Evolutionary conservation across 192 early-diverging fungal species (phyloP), one percentile per base, ranked within the genome.

Genomic region (Dissophora ornata): DNA sequence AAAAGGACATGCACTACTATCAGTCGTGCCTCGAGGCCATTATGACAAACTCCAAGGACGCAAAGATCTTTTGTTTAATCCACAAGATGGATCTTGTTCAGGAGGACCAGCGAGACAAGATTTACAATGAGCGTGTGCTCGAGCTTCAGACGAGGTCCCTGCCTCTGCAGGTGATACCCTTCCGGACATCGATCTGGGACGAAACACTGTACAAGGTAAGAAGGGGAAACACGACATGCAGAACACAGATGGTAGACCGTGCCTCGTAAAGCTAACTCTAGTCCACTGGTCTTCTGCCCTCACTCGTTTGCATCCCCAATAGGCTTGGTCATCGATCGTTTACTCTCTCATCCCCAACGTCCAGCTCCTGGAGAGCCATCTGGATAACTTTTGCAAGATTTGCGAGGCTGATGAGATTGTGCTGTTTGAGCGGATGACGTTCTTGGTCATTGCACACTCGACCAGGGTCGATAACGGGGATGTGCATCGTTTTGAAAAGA

Each of bases 11-110:
- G 84, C 80, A 87, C 45, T 93, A 97, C 74, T 98, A 95, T 65
- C 92, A 97, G 79, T 89, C 88, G 21, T 95, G 92, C 52, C 78
- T 99, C 38, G 88, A 95, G 21, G 92, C 92, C 30, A 91, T 99
- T 60, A 55, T 86, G 64, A 77, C 83, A 25, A 91, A 91, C 58
- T 96, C 94, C 21, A 89, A 87, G 53, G 95, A 97, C 52, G 96
- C 96, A 50, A 90, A 91, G 55, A 93, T 99, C 28, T 98, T 97
- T 79, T 97, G 96, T 53, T 81, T 99, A 48, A 90, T 99, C 57
- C 97, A 99, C 71, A 99, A 99, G 71, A 98, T 99, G 93, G 97
- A 99, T 85, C 85, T 97, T 55, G 89, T 98, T 25, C 88, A 83
- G 53, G 92, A 92, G 42, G 84, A 90, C 2, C 82, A 90, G 45